Conservation (phyloP, 345 rosid species). For the Balakata baccata region DNA sequence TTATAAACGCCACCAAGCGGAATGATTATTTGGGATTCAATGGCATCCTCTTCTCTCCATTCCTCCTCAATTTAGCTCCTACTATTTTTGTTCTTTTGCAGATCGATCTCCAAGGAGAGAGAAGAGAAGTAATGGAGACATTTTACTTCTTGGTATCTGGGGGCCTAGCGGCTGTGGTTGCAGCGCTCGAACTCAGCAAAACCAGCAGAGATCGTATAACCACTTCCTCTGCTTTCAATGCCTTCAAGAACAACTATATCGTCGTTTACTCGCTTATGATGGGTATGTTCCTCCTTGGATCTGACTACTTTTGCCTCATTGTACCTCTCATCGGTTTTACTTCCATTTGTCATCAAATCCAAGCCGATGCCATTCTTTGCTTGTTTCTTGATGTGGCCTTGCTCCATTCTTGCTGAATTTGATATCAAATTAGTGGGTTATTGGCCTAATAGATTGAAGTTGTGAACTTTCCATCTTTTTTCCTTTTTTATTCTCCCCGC, state of each 20-base stretch:
- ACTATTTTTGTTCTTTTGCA: background rate
- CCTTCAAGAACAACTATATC: slow-evolving; percentile 71
- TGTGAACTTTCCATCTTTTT: background rate
- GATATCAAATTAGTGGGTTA: background rate
- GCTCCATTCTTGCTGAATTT: background rate
- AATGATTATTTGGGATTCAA: background rate
- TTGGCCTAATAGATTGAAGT: background rate
- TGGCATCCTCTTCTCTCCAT: background rate
- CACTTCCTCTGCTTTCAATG: slow-evolving; percentile 57
- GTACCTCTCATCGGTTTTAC: background rate
- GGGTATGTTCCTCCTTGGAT: slow-evolving; percentile 40
- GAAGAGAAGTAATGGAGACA: slow-evolving; percentile 42
- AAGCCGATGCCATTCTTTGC: background rate
- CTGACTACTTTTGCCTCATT: slow-evolving; percentile 3
- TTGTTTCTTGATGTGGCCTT: slow-evolving; percentile 4
- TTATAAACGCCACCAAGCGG: background rate
- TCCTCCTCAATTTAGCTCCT: background rate
- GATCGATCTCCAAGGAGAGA: slow-evolving; percentile 2
- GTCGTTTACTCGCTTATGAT: slow-evolving; percentile 78
- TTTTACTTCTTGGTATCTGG: slow-evolving; percentile 62
- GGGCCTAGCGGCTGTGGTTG: slow-evolving; percentile 47
- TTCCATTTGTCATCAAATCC: background rate
- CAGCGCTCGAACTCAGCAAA: slow-evolving; percentile 59
- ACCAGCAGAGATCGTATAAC: slow-evolving; percentile 55
- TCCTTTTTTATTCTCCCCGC: no score